Evolutionary conservation across 768 basidiomycete species (phyloP).

Genomic region (Tremella fuciformis): DNA sequence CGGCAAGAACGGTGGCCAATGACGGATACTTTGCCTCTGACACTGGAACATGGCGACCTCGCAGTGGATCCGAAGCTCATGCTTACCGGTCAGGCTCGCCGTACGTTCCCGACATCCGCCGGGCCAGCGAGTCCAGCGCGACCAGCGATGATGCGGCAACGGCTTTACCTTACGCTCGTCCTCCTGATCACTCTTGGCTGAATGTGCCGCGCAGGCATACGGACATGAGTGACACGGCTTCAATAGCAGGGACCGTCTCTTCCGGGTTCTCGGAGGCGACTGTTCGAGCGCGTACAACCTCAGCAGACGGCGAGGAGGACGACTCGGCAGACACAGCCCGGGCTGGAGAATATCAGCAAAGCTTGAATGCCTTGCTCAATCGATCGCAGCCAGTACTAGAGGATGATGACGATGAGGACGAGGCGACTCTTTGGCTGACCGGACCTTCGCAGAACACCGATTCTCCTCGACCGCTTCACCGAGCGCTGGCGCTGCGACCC

Average conservation of each 20-base stretch:
- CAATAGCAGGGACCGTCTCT: constrained; percentile 34
- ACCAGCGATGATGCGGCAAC: constrained; percentile 21
- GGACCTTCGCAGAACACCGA: constrained; percentile 13
- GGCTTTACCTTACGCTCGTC: constrained; percentile 21
- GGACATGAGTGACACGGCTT: constrained; percentile 24
- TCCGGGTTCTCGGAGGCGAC: constrained; percentile 29
- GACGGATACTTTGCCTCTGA: constrained; percentile 3
- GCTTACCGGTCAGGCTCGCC: constrained; percentile 12
- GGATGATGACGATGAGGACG: constrained; percentile 35
- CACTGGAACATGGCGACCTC: constrained; percentile 14
- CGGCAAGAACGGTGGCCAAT: constrained; percentile 13
- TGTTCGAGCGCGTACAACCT: constrained; percentile 14
- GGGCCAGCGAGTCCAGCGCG: constrained; percentile 25
- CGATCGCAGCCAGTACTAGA: constrained; percentile 6
- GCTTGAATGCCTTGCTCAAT: constrained; percentile 34
- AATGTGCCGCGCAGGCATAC: constrained; percentile 12
- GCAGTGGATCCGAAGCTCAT: constrained; percentile 25
- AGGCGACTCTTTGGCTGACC: constrained; percentile 48
- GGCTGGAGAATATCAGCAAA: constrained; percentile 35
- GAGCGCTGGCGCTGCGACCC: constrained; percentile 26
- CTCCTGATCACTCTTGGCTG: constrained; percentile 29
- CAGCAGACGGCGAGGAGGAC: constrained; percentile 30
- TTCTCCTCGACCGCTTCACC: constrained; percentile 13
- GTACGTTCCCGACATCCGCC: constrained; percentile 15
- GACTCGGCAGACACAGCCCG: constrained; percentile 46